These are phyloP conservation scores for Yamadazyma dushanensis DNA, from an alignment of 1,139 yeast species.

Conservation along the genomic window DNA sequence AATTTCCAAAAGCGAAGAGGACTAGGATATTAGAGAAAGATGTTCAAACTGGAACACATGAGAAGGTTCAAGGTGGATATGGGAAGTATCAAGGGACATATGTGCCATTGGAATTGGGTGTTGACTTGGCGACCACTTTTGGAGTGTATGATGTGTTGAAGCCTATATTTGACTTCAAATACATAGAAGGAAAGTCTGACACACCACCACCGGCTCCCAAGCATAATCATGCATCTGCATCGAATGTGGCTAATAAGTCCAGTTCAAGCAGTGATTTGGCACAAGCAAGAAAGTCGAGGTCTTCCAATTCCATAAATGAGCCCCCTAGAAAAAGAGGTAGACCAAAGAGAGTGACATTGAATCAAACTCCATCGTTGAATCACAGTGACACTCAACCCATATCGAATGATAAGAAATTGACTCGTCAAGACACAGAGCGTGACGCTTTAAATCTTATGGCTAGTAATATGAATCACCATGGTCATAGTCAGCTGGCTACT, in stretches of 20 bases:
- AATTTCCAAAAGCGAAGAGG: slow-evolving; percentile 81
- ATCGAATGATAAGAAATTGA: slow-evolving; percentile 20
- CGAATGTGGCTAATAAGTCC: slow-evolving; percentile 48
- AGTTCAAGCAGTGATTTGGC: slow-evolving; percentile 12
- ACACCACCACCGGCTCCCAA: slow-evolving; percentile 86
- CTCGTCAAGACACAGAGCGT: slow-evolving; percentile 46
- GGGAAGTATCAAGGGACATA: slow-evolving; percentile 96
- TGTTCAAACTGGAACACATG: slow-evolving; percentile 82
- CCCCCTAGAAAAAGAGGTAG: slow-evolving; percentile 49
- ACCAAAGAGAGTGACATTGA: slow-evolving; percentile 41
- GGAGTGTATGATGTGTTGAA: slow-evolving; percentile 64
- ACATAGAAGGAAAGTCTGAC: slow-evolving; percentile 54
- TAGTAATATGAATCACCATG: slow-evolving; percentile 25
- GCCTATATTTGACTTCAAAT: slow-evolving; percentile 67
- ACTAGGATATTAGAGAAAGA: slow-evolving; percentile 85
- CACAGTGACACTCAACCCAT: slow-evolving; percentile 39
- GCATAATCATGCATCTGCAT: slow-evolving; percentile 70
- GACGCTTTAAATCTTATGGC: slow-evolving; percentile 41
- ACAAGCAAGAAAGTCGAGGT: slow-evolving; percentile 20
- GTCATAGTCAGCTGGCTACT: not conserved
- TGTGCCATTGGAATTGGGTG: slow-evolving; percentile 73
- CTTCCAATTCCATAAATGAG: slow-evolving; percentile 24
- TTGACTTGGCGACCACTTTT: slow-evolving; percentile 67
- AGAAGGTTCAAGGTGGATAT: slow-evolving; percentile 93
- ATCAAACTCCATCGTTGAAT: slow-evolving; percentile 26